Conservation (phyloP, 192 early-diverging fungal genomes). For the Entomortierella parvispora region DNA sequence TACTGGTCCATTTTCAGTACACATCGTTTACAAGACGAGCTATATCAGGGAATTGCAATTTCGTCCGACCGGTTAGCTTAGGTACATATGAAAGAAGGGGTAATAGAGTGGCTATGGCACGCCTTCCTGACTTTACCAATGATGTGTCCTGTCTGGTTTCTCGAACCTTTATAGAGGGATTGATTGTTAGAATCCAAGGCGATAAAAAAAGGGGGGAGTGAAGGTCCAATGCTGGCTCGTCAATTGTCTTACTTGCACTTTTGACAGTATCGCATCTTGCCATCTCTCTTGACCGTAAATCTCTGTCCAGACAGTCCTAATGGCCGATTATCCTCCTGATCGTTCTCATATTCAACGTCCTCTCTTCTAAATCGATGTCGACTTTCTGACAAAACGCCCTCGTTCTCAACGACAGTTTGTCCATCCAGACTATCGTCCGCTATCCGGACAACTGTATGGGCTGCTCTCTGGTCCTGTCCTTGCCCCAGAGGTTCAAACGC, state of each 20-base stretch:
- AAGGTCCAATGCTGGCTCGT: too few species aligned
- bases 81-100: not conserved
- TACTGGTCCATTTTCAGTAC: conserved; percentile 60
- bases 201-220: too few species aligned
- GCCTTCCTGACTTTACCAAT: conserved; percentile 41
- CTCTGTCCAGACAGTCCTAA: conserved; percentile 21
- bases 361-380: not conserved
- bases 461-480: not conserved
- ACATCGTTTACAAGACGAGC: conserved; percentile 43
- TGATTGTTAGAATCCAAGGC: too few species aligned
- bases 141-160: conserved; percentile 58
- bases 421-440: conserved; percentile 13
- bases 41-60: not conserved
- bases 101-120: not conserved
- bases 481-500: conserved; percentile 10
- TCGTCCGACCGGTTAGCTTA: not conserved
- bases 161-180: conserved; percentile 22
- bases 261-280: conserved; percentile 56
- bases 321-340: conserved; percentile 22
- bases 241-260: conserved; percentile 57
- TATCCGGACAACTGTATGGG: conserved; percentile 15
- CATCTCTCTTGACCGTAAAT: conserved; percentile 54
- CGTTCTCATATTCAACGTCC: conserved; percentile 11
- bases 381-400: not conserved
- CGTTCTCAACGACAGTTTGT: conserved; percentile 14